phyloP scores from a whole-genome alignment of 1,139 yeast species.

The Scheffersomyces insectosa region DNA sequence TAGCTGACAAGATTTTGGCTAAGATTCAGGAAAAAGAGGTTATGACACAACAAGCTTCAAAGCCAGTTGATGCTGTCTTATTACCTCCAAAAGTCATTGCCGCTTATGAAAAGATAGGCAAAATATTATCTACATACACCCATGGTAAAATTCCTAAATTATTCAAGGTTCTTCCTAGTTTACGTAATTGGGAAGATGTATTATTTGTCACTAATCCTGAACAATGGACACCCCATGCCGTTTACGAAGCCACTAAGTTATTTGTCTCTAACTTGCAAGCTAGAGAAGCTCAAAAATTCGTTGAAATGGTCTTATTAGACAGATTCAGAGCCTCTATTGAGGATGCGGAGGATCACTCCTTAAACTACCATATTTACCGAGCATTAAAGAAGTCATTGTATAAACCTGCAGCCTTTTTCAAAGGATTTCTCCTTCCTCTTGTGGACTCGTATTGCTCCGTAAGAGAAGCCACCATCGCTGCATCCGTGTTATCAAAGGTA shows the following conservation, averaged over 20 bases:
- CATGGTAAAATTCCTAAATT: constrained; percentile 95
- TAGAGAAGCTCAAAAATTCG: constrained; percentile 83
- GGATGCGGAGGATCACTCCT: constrained; percentile 65
- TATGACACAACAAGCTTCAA: constrained; percentile 34
- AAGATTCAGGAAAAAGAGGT: constrained; percentile 76
- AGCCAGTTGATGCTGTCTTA: constrained; percentile 57
- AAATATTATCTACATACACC: constrained; percentile 83
- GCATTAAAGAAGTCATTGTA: constrained; percentile 89
- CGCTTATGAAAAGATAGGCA: constrained; percentile 91
- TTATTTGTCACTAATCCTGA: constrained; percentile 90
- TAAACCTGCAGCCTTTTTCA: constrained; percentile 97
- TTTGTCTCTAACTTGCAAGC: constrained; percentile 90
- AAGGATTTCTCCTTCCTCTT: constrained; percentile 90
- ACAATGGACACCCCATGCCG: constrained; percentile 95
- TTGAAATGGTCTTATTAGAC: constrained; percentile 73
- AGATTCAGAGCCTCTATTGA: constrained; percentile 84
- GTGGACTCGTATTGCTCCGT: constrained; percentile 83
- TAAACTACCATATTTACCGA: constrained; percentile 89
- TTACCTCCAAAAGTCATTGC: constrained; percentile 95
- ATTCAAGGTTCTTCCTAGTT: constrained; percentile 89
- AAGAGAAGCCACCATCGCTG: constrained; percentile 93
- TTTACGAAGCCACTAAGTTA: constrained; percentile 90
- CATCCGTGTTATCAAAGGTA: constrained; percentile 84
- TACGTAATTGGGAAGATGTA: constrained; percentile 94
- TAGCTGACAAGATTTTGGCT: constrained; percentile 92